These are phyloP conservation scores for Verticillium isaacii DNA, from an alignment of 2,329 filamentous ascomycete genomes.

Conservation along the genomic window DNA sequence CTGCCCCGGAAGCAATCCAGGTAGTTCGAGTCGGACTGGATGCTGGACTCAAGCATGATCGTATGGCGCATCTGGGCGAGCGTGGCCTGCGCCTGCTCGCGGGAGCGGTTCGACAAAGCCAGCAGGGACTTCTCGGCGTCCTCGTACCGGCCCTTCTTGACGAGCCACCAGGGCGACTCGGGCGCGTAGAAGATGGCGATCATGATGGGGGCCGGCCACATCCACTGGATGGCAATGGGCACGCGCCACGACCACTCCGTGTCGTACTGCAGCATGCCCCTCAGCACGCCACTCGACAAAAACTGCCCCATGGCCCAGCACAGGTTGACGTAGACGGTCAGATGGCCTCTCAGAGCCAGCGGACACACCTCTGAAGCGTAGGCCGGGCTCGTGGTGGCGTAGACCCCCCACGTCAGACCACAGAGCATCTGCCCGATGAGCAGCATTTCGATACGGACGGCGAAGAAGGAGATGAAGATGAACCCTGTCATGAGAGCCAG, in stretches of 20 bases:
- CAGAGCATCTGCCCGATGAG: conserved; percentile 42
- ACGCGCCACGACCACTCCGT: conserved; percentile 33
- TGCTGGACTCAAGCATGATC: conserved; percentile 35
- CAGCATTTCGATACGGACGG: conserved; percentile 34
- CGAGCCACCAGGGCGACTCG: conserved; percentile 38
- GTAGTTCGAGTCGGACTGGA: conserved; percentile 35
- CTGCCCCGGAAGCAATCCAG: conserved; percentile 40
- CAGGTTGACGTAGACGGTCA: conserved; percentile 38
- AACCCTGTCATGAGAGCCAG: conserved; percentile 34
- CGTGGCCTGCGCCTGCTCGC: conserved; percentile 12
- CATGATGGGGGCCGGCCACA: conserved; percentile 33
- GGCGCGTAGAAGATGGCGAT: conserved; percentile 31
- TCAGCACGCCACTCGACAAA: conserved; percentile 32
- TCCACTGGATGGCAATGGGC: conserved; percentile 35
- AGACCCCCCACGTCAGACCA: conserved; percentile 38
- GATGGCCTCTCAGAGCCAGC: conserved; percentile 33
- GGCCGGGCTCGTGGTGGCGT: conserved; percentile 35
- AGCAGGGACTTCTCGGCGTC: conserved; percentile 26
- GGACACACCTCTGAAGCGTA: conserved; percentile 40
- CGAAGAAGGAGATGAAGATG: conserved; percentile 46
- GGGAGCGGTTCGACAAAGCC: conserved; percentile 18
- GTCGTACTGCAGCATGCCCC: conserved; percentile 26
- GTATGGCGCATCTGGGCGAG: conserved; percentile 22
- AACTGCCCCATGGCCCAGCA: conserved; percentile 38
- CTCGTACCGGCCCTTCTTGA: conserved; percentile 28